Evolutionary conservation across 2,329 filamentous ascomycete genomes (phyloP), one percentile per base, ranked within the genome.

Genomic region (Colletotrichum magnum): DNA sequence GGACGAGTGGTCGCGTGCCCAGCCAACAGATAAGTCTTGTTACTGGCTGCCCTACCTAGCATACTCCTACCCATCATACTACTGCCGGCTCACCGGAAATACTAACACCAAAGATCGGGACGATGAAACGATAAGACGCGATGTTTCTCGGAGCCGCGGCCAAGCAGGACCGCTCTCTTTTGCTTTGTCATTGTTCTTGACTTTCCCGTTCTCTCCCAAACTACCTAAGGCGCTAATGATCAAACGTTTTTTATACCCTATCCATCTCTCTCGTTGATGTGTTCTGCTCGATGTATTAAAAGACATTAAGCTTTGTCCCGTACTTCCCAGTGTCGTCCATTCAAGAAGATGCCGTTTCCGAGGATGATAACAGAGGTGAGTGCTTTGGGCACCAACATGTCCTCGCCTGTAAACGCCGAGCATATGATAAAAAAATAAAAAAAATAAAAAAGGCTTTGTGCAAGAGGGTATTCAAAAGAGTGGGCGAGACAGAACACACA

Each of bases 401-500:
- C 41, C 36, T 41, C 62, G 45, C 41, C 54, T 56, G 50, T 64
- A 58, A 69, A 69, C 62, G 62, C 66, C 66, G 62, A 66, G 65
- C 65, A 64, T 65, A 36, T 36, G 32, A 36, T 36, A 36, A 36
- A 36, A 36, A 36, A 9, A 36, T 36, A 36, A 36, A 36, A 36
- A 36, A 9, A 2, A 36, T 36, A 10, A 41, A 54, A 64, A 48
- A 66, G 16, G 18, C 53, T 66, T 69, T 69, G 61, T 69, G 66
- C 62, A 66, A 57, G 43, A 48, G 65, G 59, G 65, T 64, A 58
- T 54, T 41, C 32, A 64, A 69, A 69, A 50, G 66, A 69, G 66
- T 53, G 66, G 66, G 60, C 62, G 56, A 50, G 56, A 52, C 56
- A 60, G 56, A 60, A 63, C 58, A 66, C 66, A 69, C 61, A 39